Percentiles rank a stretch among this genome's conserved stretches.
These are phyloP conservation scores for Brettanomyces custersianus DNA, from an alignment of 805 yeast species.

Conservation along the genomic window DNA sequence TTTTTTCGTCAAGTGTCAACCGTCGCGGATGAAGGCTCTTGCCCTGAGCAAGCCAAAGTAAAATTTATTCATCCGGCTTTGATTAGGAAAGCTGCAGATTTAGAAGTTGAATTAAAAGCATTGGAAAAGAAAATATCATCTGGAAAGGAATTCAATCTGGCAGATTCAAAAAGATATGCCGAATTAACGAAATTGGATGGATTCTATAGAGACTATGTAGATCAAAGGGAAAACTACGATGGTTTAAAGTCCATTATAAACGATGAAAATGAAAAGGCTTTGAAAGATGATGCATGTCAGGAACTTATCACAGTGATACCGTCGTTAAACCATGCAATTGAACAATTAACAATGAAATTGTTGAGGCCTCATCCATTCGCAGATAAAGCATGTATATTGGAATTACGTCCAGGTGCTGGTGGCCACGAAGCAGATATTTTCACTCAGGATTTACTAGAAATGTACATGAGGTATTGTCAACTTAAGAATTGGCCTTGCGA, in stretches of 20 bases:
- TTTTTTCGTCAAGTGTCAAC: too few species aligned
- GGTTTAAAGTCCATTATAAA: constrained; percentile 27
- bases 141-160: constrained; percentile 34
- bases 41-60: constrained; percentile 2
- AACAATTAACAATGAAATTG: constrained; percentile 44
- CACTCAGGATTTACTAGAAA: constrained; percentile 65
- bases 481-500: constrained; percentile 58
- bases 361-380: constrained; percentile 72
- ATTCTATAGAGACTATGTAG: constrained; percentile 29
- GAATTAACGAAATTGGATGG: constrained; percentile 36
- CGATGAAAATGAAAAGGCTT: constrained; percentile 34
- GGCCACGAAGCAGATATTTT: constrained; percentile 90
- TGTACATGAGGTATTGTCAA: constrained; percentile 73
- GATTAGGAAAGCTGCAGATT: constrained; percentile 34
- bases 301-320: constrained; percentile 47
- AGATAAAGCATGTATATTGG: constrained; percentile 71
- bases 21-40: too few species aligned
- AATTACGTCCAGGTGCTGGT: constrained; percentile 92
- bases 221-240: constrained; percentile 21
- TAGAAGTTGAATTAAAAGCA: constrained; percentile 30
- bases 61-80: constrained; percentile 39
- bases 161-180: constrained; percentile 41
- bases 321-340: constrained; percentile 31
- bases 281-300: constrained; percentile 48
- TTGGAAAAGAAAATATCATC: constrained; percentile 34